Base-by-base conservation (phyloP, 768 basidiomycete genomes). In the Lactarius hengduanensis region DNA sequence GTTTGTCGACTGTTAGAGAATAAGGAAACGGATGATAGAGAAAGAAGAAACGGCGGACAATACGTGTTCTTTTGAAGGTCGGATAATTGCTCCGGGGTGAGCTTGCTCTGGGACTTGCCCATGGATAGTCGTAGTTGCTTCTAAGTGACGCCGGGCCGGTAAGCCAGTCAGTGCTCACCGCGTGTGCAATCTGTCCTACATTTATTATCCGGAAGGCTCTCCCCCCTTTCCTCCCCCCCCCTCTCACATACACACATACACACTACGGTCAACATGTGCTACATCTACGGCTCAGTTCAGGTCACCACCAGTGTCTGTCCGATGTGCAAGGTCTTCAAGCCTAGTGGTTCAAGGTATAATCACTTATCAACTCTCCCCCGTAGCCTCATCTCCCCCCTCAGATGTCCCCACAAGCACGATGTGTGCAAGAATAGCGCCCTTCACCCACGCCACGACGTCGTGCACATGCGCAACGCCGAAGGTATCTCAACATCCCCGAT, bases 31-130 rank as follows among this genome's bases (percentile, higher is more conserved):
- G 62, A 26, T 0, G 15, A 20, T 6, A 26, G 15, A 32, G 64
- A 53, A 55, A 59, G 22, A 54, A 67, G 13, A 43, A n/a, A 16
- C 18, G 45, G 71, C 85, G 75, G 72, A 96, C 97, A 98, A 76
- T 98, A 96, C 0, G 97, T 99, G 78, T 94, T 91, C 85, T 95
- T 96, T 81, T 98, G 96, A 59, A 99, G 87, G 74, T 96, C 94
- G 20, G 89, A 82, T 68, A 99, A 88, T 78, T 98, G 94, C 68
- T 98, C 96, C 53, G 90, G 87, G 16, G 93, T 90, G 56, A 99
- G 86, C 78, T 98, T 99, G 72, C 90, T 92, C 78, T 98, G 95
- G 40, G 93, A 91, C 81, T 98, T 98, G 78, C 97, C 97, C 97
- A 98, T 98, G 76, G 76, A 34, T 56, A 34, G 55, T 56, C 30